A percentile compares a stretch with the other conserved stretches of the same genome.
Evolutionary conservation across 179 eudicot species (phyloP).

Genomic region (Amaranthus tricolor): DNA sequence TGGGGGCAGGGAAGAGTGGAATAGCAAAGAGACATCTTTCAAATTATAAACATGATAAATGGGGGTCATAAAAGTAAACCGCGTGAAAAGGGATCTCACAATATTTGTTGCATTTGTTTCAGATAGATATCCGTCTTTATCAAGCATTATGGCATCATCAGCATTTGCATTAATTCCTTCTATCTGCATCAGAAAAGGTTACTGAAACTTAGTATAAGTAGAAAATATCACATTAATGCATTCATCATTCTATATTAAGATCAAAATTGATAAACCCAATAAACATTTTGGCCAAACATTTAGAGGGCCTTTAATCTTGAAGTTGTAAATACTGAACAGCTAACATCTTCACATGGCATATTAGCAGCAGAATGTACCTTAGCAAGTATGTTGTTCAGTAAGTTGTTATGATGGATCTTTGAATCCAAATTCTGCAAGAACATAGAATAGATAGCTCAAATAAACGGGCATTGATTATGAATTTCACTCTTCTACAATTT

Average conservation of each 20-base stretch:
- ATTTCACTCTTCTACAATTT: not conserved
- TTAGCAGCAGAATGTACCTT: slow-evolving; percentile 49
- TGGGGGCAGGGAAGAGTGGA: not conserved
- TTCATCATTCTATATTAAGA: not conserved
- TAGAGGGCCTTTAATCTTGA: not conserved
- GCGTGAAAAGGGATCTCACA: slow-evolving; percentile 39
- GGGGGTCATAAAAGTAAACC: not conserved
- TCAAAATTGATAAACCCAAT: not conserved
- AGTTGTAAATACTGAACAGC: not conserved
- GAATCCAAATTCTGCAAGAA: slow-evolving; percentile 88
- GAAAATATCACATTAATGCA: not conserved
- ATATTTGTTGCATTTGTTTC: slow-evolving; percentile 99
- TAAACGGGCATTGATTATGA: not conserved
- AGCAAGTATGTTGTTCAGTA: slow-evolving; percentile 92
- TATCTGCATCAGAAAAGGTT: slow-evolving; percentile 50
- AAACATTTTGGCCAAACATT: not conserved
- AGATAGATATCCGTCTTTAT: slow-evolving; percentile 91
- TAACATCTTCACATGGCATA: not conserved
- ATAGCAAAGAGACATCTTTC: not conserved
- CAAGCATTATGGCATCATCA: slow-evolving; percentile 98
- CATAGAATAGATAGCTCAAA: slow-evolving; percentile 11
- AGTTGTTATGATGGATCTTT: slow-evolving; percentile 97
- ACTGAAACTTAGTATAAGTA: not conserved
- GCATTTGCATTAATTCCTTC: slow-evolving; percentile 95
- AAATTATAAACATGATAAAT: not conserved